Conservation (phyloP, 176 grass and related monocot genomes). For the Oryza glaberrima region DNA sequence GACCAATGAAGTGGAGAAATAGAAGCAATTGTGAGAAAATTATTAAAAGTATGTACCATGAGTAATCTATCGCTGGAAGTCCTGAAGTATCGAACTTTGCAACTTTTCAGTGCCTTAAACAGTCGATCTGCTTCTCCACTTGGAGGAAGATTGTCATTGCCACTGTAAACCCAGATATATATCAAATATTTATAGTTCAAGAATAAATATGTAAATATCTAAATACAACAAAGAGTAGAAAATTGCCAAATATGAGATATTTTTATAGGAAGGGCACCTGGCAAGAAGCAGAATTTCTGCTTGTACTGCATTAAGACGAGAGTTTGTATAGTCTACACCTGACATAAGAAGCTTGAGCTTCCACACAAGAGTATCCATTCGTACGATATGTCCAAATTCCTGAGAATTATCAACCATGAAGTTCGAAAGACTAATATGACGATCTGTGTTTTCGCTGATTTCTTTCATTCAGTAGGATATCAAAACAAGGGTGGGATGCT, state of each 20-base stretch:
- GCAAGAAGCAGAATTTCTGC: constrained; percentile 71
- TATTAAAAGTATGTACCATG: constrained; percentile 44
- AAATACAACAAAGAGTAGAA: background rate
- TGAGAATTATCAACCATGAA: constrained; percentile 36
- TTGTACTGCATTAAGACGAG: constrained; percentile 55
- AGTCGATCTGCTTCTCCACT: constrained; percentile 66
- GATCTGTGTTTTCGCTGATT: background rate
- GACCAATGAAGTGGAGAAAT: background rate
- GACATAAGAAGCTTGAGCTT: constrained; percentile 75
- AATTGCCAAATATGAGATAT: constrained; percentile 1
- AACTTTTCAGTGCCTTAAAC: constrained; percentile 60
- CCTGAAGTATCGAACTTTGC: constrained; percentile 67
- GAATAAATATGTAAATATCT: background rate
- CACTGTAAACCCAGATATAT: constrained; percentile 38
- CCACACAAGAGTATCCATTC: constrained; percentile 64
- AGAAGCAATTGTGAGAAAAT: background rate
- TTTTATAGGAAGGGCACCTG: constrained; percentile 45
- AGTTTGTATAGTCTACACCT: constrained; percentile 67
- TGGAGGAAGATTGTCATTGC: constrained; percentile 63
- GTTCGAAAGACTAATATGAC: constrained; percentile 9
- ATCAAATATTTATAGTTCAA: background rate
- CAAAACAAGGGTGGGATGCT: background rate
- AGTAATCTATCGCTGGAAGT: constrained; percentile 60
- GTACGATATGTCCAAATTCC: constrained; percentile 55
- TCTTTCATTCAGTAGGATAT: background rate